A percentile compares a stretch with the other conserved stretches of the same genome.
These are phyloP conservation scores for Diospyros lotus DNA, from an alignment of 148 eudicot species.

Conservation along the genomic window DNA sequence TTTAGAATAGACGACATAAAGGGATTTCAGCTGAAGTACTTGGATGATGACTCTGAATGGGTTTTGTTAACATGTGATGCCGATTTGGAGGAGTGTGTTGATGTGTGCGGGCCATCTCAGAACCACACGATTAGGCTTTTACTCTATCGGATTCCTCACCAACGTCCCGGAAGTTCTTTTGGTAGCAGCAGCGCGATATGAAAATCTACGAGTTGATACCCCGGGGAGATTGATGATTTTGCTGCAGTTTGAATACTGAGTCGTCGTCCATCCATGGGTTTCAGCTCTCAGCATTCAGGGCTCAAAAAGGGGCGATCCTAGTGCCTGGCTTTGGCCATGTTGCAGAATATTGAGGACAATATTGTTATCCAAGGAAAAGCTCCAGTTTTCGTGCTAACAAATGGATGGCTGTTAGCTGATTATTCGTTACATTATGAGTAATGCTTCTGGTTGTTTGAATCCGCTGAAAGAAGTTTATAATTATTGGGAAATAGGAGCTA, in stretches of 20 bases:
- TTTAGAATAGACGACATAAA: slow-evolving; percentile 54
- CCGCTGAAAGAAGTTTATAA: background rate
- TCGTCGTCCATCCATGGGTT: no score
- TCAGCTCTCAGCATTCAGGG: no score
- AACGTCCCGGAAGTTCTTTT: slow-evolving; percentile 46
- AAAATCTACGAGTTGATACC: background rate
- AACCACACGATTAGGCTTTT: slow-evolving; percentile 57
- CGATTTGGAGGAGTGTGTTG: slow-evolving; percentile 83
- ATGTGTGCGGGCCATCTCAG: slow-evolving; percentile 43
- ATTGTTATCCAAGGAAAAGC: background rate
- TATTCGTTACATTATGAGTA: no score
- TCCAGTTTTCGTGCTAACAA: background rate
- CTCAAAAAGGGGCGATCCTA: no score
- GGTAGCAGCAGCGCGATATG: slow-evolving; percentile 38
- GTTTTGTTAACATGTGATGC: slow-evolving; percentile 75
- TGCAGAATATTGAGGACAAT: background rate
- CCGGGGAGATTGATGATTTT: background rate
- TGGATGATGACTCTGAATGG: slow-evolving; percentile 93
- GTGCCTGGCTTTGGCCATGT: no score
- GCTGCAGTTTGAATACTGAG: background rate
- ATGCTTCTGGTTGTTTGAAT: no score
- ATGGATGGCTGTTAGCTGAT: no score
- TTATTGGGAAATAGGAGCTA: background rate
- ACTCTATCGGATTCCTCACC: slow-evolving; percentile 36
- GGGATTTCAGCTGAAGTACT: slow-evolving; percentile 70